These are phyloP conservation scores for Biscutella laevigata DNA, from an alignment of 441 rosid genomes.

Conservation along the genomic window DNA sequence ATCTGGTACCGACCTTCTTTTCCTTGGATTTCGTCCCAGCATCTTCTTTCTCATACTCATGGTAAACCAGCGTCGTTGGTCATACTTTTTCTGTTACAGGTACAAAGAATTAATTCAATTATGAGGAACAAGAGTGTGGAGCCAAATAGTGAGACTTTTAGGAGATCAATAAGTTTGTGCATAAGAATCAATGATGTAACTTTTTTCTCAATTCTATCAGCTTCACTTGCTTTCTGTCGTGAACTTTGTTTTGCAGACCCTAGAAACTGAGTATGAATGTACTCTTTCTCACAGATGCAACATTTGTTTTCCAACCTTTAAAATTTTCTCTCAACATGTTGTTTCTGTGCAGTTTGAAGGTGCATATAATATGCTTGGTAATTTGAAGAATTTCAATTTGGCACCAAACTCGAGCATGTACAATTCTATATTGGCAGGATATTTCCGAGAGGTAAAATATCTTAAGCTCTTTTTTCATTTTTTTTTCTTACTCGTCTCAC, in stretches of 20 bases:
- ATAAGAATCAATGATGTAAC: conserved; percentile 83
- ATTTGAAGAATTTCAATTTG: conserved; percentile 52
- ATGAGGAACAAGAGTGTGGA: conserved; percentile 41
- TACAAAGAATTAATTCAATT: conserved; percentile 48
- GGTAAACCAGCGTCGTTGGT: neutral
- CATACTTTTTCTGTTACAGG: conserved; percentile 32
- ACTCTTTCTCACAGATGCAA: conserved; percentile 8
- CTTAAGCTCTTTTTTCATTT: conserved; percentile 1
- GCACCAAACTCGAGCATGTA: conserved; percentile 55
- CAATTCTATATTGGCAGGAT: conserved; percentile 70
- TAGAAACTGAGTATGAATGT: neutral
- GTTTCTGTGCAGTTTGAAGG: conserved; percentile 50
- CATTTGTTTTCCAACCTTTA: conserved; percentile 6
- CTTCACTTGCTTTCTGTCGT: neutral
- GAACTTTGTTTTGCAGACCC: neutral
- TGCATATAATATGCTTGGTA: conserved; percentile 63
- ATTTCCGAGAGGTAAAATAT: conserved; percentile 67
- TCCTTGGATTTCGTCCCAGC: neutral
- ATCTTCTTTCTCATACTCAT: conserved; percentile 5
- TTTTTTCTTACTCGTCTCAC: neutral
- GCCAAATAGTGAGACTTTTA: conserved; percentile 61
- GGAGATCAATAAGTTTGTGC: conserved; percentile 51
- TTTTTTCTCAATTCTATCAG: conserved; percentile 11
- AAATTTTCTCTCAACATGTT: conserved; percentile 1
- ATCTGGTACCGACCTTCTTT: conserved; percentile 42